A percentile compares a stretch with the other conserved stretches of the same genome.
Conservation (phyloP, 805 yeast genomes). For the Candida odintsovae region DNA sequence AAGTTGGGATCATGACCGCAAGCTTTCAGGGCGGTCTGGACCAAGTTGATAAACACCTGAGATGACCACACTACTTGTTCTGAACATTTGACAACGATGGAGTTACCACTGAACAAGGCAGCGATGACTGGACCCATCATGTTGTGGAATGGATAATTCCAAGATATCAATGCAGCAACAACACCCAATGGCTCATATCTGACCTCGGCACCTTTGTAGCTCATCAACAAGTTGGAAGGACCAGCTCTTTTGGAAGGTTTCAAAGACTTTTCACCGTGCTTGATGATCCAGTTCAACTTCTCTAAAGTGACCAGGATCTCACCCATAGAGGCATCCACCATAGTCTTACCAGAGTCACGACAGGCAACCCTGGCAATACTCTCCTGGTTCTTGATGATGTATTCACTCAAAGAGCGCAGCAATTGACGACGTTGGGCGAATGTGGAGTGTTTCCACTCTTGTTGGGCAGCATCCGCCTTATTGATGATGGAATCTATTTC, state of each 20-base stretch:
- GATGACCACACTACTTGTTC: slow-evolving; percentile 97
- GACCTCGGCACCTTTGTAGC: slow-evolving; percentile 89
- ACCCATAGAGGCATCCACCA: slow-evolving; percentile 94
- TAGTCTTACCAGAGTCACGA: slow-evolving; percentile 93
- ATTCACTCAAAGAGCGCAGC: slow-evolving; percentile 63
- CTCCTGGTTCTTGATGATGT: slow-evolving; percentile 75
- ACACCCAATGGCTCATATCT: slow-evolving; percentile 87
- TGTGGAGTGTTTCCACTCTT: slow-evolving; percentile 35
- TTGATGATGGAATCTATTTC: slow-evolving; percentile 66
- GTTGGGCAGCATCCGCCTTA: slow-evolving; percentile 29
- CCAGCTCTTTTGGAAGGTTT: slow-evolving; percentile 70
- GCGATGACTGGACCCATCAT: slow-evolving; percentile 90
- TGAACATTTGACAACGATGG: slow-evolving; percentile 87
- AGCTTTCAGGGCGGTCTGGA: slow-evolving; percentile 62
- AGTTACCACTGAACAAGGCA: slow-evolving; percentile 85
- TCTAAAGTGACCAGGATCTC: slow-evolving; percentile 94
- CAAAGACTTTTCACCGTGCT: slow-evolving; percentile 72
- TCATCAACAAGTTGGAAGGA: slow-evolving; percentile 78
- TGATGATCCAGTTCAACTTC: slow-evolving; percentile 83
- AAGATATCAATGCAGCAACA: slow-evolving; percentile 84
- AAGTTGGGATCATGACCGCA: slow-evolving; percentile 76
- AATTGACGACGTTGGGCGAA: slow-evolving; percentile 66
- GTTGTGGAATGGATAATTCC: slow-evolving; percentile 98
- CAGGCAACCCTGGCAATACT: slow-evolving; percentile 89
- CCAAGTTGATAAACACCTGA: slow-evolving; percentile 64